Evolutionary conservation across 1,284 basidiomycete species (phyloP).

Genomic region (Stereum hirsutum): DNA sequence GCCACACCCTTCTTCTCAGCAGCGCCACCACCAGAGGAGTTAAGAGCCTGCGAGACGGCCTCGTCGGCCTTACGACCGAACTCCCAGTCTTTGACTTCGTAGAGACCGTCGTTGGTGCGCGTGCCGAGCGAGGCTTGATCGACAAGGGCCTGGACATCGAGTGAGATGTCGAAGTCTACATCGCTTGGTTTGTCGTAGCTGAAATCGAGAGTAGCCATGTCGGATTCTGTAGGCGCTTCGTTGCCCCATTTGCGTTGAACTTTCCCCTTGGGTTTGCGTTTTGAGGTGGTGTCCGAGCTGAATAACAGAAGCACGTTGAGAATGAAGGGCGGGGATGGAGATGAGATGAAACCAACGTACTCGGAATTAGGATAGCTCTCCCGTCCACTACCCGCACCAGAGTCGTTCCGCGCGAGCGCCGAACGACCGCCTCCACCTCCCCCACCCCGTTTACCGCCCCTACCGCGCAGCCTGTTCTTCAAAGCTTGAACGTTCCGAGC

Average conservation of each 20-base stretch:
- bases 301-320: not conserved
- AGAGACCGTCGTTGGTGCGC: conserved; percentile 76
- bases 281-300: conserved; percentile 52
- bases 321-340: too few relatives aligned
- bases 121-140: conserved; percentile 77
- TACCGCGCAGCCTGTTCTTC: conserved; percentile 71
- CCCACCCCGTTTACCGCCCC: conserved; percentile 50
- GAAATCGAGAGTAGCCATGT: conserved; percentile 90
- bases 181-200: conserved; percentile 41
- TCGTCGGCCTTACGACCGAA: conserved; percentile 37
- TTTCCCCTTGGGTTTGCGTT: conserved; percentile 63
- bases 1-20: conserved; percentile 21
- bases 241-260: conserved; percentile 90
- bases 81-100: conserved; percentile 94
- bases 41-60: conserved; percentile 51
- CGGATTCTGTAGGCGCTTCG: conserved; percentile 65
- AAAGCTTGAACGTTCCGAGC: conserved; percentile 88
- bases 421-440: conserved; percentile 38
- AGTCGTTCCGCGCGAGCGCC: too few relatives aligned
- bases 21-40: conserved; percentile 19
- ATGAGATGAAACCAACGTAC: conserved; percentile 28
- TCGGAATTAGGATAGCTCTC: conserved; percentile 59
- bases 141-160: conserved; percentile 57
- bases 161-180: conserved; percentile 24
- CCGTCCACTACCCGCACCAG: conserved; percentile 47